Evolutionary conservation across 2,329 filamentous ascomycete species (phyloP).

Genomic region (Cordyceps tenuipes): DNA sequence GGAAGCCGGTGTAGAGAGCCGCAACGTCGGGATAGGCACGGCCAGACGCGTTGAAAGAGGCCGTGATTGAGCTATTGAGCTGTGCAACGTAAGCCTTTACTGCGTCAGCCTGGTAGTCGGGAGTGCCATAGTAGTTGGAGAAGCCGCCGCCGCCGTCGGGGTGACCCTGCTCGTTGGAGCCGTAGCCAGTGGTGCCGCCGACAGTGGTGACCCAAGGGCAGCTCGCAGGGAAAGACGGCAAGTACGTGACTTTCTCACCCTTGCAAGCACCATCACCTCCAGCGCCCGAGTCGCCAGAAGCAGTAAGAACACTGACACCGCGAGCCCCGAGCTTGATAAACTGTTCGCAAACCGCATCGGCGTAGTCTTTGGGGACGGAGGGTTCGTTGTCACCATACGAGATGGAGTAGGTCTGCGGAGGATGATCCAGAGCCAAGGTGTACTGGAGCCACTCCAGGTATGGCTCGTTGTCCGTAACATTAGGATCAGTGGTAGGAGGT

Average conservation of each 20-base stretch:
- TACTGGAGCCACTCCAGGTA: constrained; percentile 12
- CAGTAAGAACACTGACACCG: constrained; percentile 7
- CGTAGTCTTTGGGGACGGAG: constrained; percentile 5
- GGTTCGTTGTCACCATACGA: constrained; percentile 9
- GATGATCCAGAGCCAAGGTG: constrained; percentile 3
- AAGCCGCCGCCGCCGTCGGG: constrained; percentile 9
- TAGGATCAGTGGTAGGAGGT: neutral
- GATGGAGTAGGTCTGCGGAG: constrained; percentile 10
- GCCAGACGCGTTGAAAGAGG: constrained; percentile 7
- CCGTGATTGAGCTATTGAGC: neutral
- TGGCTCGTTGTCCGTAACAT: constrained; percentile 4
- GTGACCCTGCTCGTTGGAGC: constrained; percentile 1
- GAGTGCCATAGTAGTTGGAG: constrained; percentile 10
- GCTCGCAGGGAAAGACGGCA: constrained; percentile 6
- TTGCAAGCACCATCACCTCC: neutral
- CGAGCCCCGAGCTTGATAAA: constrained; percentile 11
- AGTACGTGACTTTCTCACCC: neutral
- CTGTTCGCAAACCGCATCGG: constrained; percentile 8
- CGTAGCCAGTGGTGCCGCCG: constrained; percentile 7
- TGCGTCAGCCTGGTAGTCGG: neutral
- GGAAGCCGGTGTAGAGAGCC: constrained; percentile 1
- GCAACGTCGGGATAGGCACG: constrained; percentile 10
- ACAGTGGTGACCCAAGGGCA: constrained; percentile 11
- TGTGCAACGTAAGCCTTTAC: constrained; percentile 4
- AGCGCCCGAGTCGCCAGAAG: constrained; percentile 8